Evolutionary conservation across 2,329 filamentous ascomycete genomes (phyloP), one percentile per base, ranked within the genome.

Genomic region (Alternaria atra): DNA sequence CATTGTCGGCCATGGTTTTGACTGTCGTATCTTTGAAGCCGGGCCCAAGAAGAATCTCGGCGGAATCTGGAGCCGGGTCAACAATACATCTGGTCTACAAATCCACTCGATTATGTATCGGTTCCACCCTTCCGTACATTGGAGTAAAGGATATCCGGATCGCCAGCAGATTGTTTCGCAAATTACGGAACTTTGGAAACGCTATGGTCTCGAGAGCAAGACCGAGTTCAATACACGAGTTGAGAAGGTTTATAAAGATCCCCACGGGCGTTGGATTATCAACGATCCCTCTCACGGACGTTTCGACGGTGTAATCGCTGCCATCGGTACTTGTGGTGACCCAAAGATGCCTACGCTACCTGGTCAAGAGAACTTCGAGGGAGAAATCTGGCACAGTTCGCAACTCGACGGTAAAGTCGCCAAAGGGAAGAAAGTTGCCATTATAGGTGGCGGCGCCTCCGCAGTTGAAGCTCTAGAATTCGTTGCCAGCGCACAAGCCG

Each of bases 91-190:
- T 0, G 88, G 91, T 15, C 84, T 96, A 0, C 92, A 95, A 72
- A 94, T 96, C 23, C 91, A 96, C 76, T 92, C 89, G 20, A 77
- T 94, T 59, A 95, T 95, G 92, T 96, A 94, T 77, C 87, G 92
- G 23, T 97, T 96, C 75, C 91, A 94, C 67, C 93, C 93, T 0
- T 91, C 90, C 0, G 87, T 96, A 1, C 84, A 86, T 62, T 96
- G 91, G 88, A 82, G 86, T 34, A 82, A 84, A 30, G 91, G 91
- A n/a, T 96, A 96, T 72, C 93, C 93, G 0, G 85, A 89, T 62
- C 89, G 91, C 51, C 81, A 90, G 65, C 88, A 94, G 77, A 95
- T 96, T 61, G 83, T 94, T 43, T 84, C 84, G 25, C 89, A 94
- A 73, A 89, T 95, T 10, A 84, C 84, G 17, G 79, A 89, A 61